Evolutionary conservation across 2,329 filamentous ascomycete species (phyloP).

Genomic region (Macrophomina tecta): DNA sequence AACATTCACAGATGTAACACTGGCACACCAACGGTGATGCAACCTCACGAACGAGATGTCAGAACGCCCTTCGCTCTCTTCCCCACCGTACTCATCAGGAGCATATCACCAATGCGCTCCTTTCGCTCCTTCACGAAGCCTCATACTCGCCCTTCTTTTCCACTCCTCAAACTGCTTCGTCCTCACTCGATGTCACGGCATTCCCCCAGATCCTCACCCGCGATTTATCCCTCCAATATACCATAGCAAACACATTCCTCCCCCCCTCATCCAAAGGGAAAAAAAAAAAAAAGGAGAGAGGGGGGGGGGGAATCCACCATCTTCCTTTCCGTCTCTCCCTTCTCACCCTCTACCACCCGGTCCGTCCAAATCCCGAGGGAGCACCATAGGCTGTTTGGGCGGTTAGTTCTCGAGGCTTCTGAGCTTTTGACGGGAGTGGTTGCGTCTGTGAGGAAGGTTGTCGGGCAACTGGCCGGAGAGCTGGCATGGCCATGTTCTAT

Average conservation of each 20-base stretch:
- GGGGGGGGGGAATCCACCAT: neutral
- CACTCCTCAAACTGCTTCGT: slow-evolving; percentile 30
- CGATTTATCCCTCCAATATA: slow-evolving; percentile 22
- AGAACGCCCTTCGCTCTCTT: too few species aligned
- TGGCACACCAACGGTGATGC: too few species aligned
- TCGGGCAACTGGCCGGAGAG: too few species aligned
- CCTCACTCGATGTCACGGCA: slow-evolving; percentile 30
- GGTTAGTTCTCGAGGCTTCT: too few species aligned
- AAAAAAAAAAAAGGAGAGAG: slow-evolving; percentile 19
- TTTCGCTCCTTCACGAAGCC: slow-evolving; percentile 23
- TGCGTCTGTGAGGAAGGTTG: too few species aligned
- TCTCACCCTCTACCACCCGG: neutral
- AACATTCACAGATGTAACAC: too few species aligned
- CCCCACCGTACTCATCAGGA: neutral
- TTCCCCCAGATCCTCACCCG: slow-evolving; percentile 31
- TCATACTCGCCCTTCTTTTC: slow-evolving; percentile 21
- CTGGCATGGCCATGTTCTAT: too few species aligned
- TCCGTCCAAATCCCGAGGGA: neutral
- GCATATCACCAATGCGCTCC: neutral
- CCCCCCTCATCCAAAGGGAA: slow-evolving; percentile 26
- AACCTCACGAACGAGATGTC: too few species aligned
- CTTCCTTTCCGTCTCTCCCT: neutral
- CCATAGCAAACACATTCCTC: too few species aligned
- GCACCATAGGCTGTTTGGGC: too few species aligned
- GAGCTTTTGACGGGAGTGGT: too few species aligned